phyloP scores from a whole-genome alignment of 2,329 filamentous ascomycete genomes.

The Aspergillus sergii region DNA sequence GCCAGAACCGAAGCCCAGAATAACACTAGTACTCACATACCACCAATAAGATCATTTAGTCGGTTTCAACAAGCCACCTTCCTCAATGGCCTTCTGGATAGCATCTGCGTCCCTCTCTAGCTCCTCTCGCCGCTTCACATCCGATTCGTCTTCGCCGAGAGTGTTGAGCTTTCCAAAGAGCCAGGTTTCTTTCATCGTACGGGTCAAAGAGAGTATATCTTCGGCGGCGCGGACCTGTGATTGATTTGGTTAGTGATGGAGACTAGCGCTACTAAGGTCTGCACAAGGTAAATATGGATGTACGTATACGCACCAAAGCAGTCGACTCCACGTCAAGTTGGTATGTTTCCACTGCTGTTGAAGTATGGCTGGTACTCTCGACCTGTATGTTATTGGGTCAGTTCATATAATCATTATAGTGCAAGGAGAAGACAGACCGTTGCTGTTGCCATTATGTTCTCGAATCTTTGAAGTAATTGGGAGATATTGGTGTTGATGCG shows the following conservation, averaged over 20 bases:
- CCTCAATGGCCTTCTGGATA: constrained; percentile 45
- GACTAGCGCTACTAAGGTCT: background rate
- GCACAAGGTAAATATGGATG: background rate
- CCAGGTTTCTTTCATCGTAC: constrained; percentile 68
- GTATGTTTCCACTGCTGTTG: constrained; percentile 60
- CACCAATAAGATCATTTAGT: constrained; percentile 7
- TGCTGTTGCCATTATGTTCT: constrained; percentile 58
- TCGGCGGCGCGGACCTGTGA: constrained; percentile 61
- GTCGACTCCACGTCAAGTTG: constrained; percentile 62
- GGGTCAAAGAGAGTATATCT: constrained; percentile 62
- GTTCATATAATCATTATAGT: background rate
- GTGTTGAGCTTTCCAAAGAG: constrained; percentile 67
- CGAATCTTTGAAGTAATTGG: constrained; percentile 55
- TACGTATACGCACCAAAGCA: constrained; percentile 51
- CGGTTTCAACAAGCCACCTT: constrained; percentile 30
- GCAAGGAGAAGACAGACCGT: constrained; percentile 40
- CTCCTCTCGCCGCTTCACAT: constrained; percentile 44
- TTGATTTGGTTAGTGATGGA: background rate
- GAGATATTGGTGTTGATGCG: constrained; percentile 49
- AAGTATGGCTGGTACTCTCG: constrained; percentile 55
- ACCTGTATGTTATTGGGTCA: constrained; percentile 34
- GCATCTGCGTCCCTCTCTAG: constrained; percentile 52
- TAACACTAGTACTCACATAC: background rate
- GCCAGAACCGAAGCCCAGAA: background rate
- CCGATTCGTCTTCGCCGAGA: constrained; percentile 47